Base-by-base conservation (phyloP, 2,329 filamentous ascomycete genomes). In the Paraphaeosphaeria sporulosa region DNA sequence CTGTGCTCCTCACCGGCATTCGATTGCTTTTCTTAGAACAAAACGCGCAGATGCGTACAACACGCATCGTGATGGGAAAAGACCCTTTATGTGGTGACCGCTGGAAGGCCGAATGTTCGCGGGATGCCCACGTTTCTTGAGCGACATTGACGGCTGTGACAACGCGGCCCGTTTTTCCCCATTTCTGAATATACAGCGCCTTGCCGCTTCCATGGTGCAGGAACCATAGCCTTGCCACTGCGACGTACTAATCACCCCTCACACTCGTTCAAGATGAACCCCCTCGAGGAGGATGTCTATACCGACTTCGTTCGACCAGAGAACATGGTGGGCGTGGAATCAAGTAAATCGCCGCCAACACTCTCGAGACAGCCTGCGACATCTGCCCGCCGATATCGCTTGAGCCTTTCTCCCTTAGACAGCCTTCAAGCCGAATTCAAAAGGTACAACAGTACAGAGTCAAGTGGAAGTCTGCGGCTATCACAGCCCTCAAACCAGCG, bases 321-420 rank as follows among this genome's bases (percentile, higher is more conserved):
- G 19, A 38, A 23, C 23, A 43, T 32, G 50, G 50, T 42, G 9
- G 40, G 30, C 12, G 12, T 36, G 19, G 30, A 36, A 25, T 13
- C 27, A 27, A 23, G 19, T 38, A 44, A 55, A 43, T 19, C 25
- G 8, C 52, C 27, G 5, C n/a, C 52, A 13, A 46, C 3, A n/a
- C 52, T 47, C 30, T 17, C 52, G 8, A 46, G 52, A 46, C 38
- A 53, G 17, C 43, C 46, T 15, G 40, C 42, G 4, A 43, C 21
- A 46, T 56, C 58, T 21, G 34, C 42, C 42, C 55, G 59, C 25
- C 44, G 38, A 13, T 57, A 53, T 49, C 59, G 55, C 23, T 44
- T 61, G 36, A 61, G 59, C 36, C 51, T 52, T 19, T 61, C 59
- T 48, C 59, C 59, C 10, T 42, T 61, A n/a, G 59, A 61, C 48